A percentile compares a stretch with the other conserved stretches of the same genome.
phyloP scores from a whole-genome alignment of 306 rosid genomes.

The Notholithocarpus densiflorus region DNA sequence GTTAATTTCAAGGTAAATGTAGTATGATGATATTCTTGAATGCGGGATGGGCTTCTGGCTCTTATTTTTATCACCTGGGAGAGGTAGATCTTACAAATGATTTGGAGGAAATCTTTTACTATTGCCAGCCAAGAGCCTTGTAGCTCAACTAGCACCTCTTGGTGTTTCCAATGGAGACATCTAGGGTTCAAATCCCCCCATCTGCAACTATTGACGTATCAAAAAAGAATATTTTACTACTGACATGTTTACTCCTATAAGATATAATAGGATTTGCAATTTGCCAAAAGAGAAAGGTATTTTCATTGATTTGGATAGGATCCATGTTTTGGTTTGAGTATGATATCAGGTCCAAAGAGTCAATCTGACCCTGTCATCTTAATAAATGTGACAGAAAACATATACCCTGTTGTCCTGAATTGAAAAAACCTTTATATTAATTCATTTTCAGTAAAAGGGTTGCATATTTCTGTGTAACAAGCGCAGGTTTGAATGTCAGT shows the following conservation, averaged over 20 bases:
- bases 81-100: neutral
- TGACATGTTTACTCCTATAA: neutral
- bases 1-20: neutral
- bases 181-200: too few species aligned
- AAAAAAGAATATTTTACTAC: neutral
- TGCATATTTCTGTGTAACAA: too few species aligned
- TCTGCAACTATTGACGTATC: too few species aligned
- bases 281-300: neutral
- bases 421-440: neutral
- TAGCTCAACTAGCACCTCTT: too few species aligned
- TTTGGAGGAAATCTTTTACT: neutral
- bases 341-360: neutral
- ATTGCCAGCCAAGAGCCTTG: neutral
- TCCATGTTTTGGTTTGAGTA: neutral
- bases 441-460: too few species aligned
- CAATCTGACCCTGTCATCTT: neutral
- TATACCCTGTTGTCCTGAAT: neutral
- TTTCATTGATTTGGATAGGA: neutral
- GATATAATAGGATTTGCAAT: neutral
- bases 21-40: neutral
- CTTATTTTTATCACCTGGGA: neutral
- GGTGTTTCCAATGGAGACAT: too few species aligned
- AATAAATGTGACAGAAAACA: neutral
- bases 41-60: neutral
- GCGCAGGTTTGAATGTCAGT: neutral